Evolutionary conservation across 2,329 filamentous ascomycete genomes (phyloP).

Genomic region (Xylariaceae sp.): DNA sequence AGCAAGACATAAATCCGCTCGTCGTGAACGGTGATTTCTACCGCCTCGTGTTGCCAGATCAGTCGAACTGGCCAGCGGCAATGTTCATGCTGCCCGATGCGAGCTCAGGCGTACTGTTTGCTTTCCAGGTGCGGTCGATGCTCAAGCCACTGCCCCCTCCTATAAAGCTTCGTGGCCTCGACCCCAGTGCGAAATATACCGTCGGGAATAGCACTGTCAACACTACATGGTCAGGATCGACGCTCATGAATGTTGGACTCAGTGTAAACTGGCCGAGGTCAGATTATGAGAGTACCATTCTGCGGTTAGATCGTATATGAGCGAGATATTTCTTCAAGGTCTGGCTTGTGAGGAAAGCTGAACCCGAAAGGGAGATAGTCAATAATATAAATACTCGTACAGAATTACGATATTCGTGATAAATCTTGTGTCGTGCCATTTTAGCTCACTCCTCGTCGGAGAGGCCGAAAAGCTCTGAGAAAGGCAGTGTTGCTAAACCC

Average conservation of each 20-base stretch:
- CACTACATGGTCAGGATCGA: constrained; percentile 51
- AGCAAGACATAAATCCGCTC: constrained; percentile 56
- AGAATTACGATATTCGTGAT: no score
- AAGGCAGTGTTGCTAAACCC: no score
- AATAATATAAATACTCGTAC: no score
- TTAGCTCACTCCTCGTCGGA: no score
- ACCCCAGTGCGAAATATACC: constrained; percentile 49
- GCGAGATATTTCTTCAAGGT: background rate
- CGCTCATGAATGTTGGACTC: constrained; percentile 59
- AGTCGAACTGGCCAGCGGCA: constrained; percentile 60
- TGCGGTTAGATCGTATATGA: constrained; percentile 48
- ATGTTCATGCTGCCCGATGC: constrained; percentile 54
- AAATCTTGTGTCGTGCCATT: no score
- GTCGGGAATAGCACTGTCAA: constrained; percentile 42
- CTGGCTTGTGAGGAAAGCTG: background rate
- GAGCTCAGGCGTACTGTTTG: constrained; percentile 50
- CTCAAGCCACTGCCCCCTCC: constrained; percentile 52
- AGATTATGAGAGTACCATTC: constrained; percentile 41
- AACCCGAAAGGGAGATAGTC: no score
- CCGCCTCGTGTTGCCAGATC: constrained; percentile 53
- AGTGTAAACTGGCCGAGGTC: constrained; percentile 39
- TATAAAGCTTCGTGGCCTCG: constrained; percentile 54
- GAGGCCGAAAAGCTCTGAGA: no score
- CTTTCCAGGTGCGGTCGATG: constrained; percentile 53
- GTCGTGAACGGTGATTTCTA: constrained; percentile 57